Base-by-base conservation (phyloP, 2,329 filamentous ascomycete species). In the Herpotrichia juniperi region DNA sequence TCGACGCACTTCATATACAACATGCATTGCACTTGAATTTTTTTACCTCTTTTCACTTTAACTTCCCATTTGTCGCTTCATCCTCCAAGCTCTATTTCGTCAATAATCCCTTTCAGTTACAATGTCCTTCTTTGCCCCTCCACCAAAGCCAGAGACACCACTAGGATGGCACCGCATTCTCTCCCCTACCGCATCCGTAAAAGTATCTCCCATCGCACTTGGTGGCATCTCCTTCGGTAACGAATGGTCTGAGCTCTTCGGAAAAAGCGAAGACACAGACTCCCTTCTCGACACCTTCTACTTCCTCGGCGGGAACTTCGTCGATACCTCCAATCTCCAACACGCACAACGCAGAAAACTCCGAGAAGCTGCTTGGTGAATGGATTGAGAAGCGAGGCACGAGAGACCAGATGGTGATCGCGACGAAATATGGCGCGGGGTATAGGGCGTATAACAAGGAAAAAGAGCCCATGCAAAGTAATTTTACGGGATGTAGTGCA, bases 141-240 rank as follows among this genome's bases (percentile, higher is more conserved):
- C n/a, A n/a, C n/a, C n/a, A n/a, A n/a, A n/a, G n/a, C n/a, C n/a
- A n/a, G n/a, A n/a, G n/a, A n/a, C n/a, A n/a, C n/a, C n/a, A n/a
- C 73, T 83, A 21, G 80, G 77, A 26, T 76, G 75, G 53, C 79
- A 82, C 61, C 74, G 80, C 8, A 67, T 79, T 17, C 74, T 83
- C 10, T 74, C 79, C 2, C 76, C 79, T 6, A 75, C 74, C 1
- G 81, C 79, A 0, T 76, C 73, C n/a, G 73, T 82, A 16, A 74
- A 76, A 46, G 80, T 82, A 6, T 78, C 74, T 14, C 79, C 80
- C 21, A 58, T 83, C 53, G 81, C 78, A 50, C 69, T 82, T 1
- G 80, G 79, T 3, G 72, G 73, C 1, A 81, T 81, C 79, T 81
- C 76, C 55, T 79, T 82, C 54, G 79, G 79, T 9, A 70, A 78